Evolutionary conservation across 306 rosid species (phyloP).

Genomic region (Begonia peltatifolia): DNA sequence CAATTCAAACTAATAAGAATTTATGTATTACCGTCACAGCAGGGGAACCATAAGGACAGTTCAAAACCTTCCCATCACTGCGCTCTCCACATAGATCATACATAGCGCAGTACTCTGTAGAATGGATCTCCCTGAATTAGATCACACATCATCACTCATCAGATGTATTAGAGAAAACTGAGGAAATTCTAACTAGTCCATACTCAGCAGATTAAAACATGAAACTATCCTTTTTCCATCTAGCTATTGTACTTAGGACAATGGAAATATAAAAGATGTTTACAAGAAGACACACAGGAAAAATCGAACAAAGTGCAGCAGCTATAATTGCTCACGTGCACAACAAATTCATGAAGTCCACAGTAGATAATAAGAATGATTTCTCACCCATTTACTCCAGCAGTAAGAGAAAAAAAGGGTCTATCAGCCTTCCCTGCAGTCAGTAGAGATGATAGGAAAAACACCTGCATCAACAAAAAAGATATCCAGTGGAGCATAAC

Average conservation of each 20-base stretch:
- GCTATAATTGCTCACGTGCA: neutral
- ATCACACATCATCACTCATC: constrained; percentile 2
- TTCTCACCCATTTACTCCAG: constrained; percentile 22
- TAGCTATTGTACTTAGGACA: too few relatives aligned
- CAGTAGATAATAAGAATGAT: neutral
- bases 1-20: constrained; percentile 1
- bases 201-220: neutral
- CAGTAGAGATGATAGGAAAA: constrained; percentile 29
- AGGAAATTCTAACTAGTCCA: neutral
- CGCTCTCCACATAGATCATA: constrained; percentile 83
- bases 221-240: neutral
- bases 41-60: constrained; percentile 76
- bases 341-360: neutral
- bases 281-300: neutral
- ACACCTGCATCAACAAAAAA: constrained; percentile 24
- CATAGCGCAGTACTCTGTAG: constrained; percentile 84
- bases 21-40: constrained; percentile 48
- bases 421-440: constrained; percentile 22
- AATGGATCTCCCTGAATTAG: constrained; percentile 39
- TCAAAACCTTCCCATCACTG: constrained; percentile 74
- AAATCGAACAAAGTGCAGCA: neutral
- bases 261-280: too few relatives aligned
- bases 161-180: neutral
- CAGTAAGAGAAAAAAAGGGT: constrained; percentile 5
- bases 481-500: constrained; percentile 1